phyloP scores from a whole-genome alignment of 345 rosid species.

The Crucihimalaya himalaica region DNA sequence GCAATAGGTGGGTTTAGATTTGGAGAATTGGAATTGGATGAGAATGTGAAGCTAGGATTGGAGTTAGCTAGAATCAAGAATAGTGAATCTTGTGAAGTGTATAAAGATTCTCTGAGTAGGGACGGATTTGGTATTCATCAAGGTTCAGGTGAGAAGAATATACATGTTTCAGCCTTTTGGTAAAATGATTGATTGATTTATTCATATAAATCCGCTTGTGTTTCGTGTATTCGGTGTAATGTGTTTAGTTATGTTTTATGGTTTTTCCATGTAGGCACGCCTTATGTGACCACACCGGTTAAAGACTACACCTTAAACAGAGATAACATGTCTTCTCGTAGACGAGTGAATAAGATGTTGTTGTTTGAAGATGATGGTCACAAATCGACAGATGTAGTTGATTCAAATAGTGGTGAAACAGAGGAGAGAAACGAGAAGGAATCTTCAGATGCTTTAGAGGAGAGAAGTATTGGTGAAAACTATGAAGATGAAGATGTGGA shows the following conservation, averaged over 20 bases:
- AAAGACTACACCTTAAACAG: conserved; percentile 28
- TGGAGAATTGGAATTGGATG: conserved; percentile 24
- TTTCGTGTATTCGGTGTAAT: neutral
- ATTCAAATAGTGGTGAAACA: conserved; percentile 55
- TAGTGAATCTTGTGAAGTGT: conserved; percentile 10
- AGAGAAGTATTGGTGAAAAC: conserved; percentile 29
- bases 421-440: conserved; percentile 50
- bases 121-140: conserved; percentile 27
- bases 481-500: conserved; percentile 44
- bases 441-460: conserved; percentile 14
- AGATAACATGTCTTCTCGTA: conserved; percentile 13
- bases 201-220: neutral
- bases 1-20: conserved; percentile 11
- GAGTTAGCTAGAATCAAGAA: conserved; percentile 12
- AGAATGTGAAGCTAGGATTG: conserved; percentile 26
- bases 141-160: conserved; percentile 28
- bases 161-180: conserved; percentile 2
- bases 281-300: conserved; percentile 37
- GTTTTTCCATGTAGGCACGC: conserved; percentile 42
- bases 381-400: conserved; percentile 38
- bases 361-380: conserved; percentile 48
- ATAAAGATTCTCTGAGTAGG: neutral
- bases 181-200: neutral
- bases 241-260: neutral
- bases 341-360: conserved; percentile 47